Evolutionary conservation across 495 filamentous ascomycete genomes (phyloP), one percentile per base, ranked within the genome.

Genomic region (Aspergillus nanangensis): DNA sequence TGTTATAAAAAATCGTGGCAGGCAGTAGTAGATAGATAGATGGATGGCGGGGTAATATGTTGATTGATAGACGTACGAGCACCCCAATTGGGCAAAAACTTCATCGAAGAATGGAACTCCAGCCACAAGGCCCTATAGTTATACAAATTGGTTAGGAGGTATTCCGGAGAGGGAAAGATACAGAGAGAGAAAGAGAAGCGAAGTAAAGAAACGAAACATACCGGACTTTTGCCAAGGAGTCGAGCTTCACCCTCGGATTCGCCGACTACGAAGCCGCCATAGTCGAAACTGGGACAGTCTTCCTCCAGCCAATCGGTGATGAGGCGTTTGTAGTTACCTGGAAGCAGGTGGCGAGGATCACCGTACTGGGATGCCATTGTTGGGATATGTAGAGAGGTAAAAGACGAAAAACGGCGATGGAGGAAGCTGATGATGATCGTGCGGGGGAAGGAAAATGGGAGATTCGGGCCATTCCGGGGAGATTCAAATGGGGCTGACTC

Each of bases 101-200:
- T 97, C 93, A 59, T 91, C 77, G 71, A 98, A 91, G 74, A 98
- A 98, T 13, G 93, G 93, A 15, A 95, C 78, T 35, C 93, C 93
- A 21, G 94, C 93, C 36, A 97, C 70, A 33, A 98, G 79, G 35
- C 93, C 93, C 71, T 76, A 51, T 29, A 20, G 18, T 18, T 13
- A 2, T 21, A 10, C n/a, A 14, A 34, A 47, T 25, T 48, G 22
- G 14, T 46, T 38, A 50, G 38, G 17, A 19, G 32, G 18, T 27
- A 24, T 41, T 29, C 35, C 8, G 21, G 18, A 18, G 27, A n/a
- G n/a, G n/a, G n/a, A n/a, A n/a, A n/a, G n/a, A n/a, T n/a, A n/a
- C n/a, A n/a, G n/a, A n/a, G n/a, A n/a, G n/a, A n/a, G 45, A 15
- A 24, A 20, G 14, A 25, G 19, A 33, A 11, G 11, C 9, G 10